Base-by-base conservation (phyloP, 306 rosid genomes). In the Acacia confusa region DNA sequence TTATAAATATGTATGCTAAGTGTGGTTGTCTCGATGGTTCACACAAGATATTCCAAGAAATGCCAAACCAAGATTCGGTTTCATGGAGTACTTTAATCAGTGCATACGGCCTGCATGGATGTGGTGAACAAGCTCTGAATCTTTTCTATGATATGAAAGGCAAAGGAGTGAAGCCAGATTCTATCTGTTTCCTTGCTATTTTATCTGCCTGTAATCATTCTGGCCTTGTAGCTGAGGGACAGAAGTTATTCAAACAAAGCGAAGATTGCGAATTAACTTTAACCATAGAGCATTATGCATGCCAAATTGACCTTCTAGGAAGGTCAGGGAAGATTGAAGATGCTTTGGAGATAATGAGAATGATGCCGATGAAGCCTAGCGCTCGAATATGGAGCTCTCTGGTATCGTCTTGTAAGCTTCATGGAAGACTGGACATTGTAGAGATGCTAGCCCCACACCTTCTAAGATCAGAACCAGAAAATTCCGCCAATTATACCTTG, bases 171-270 rank as follows among this genome's bases (percentile, higher is more conserved):
- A 82, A 83, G 53, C 70, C 83, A 45, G 97, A 90, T 82, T 76
- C 84, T 32, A 67, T 90, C 58, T 84, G 92, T 17, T 75, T 84
- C 82, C 92, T 92, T 28, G 85, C 89, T 5, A 65, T 87, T 38
- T 83, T 92, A 78, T 90, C 90, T 41, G 91, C 97, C 53, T 92
- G 97, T 75, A 88, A 86, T 87, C 94, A 92, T 64, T 84, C 90
- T 34, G 92, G 97, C 53, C 90, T 92, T 48, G 90, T 88, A 32
- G 38, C 77, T 22, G 91, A 90, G 82, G 97, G 89, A 19, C 85
- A 83, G 75, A 60, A n/a, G 70, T 61, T 90, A 50, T 90, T 92
- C 77, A 72, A 85, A 20, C 78, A 76, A 67, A 73, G 72, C 40
- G 78, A 70, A 75, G 89, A 74, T 20, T 80, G 58, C 58, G 40